Conservation (phyloP, 495 filamentous ascomycete genomes). For the Aspergillus incahuasiensis region DNA sequence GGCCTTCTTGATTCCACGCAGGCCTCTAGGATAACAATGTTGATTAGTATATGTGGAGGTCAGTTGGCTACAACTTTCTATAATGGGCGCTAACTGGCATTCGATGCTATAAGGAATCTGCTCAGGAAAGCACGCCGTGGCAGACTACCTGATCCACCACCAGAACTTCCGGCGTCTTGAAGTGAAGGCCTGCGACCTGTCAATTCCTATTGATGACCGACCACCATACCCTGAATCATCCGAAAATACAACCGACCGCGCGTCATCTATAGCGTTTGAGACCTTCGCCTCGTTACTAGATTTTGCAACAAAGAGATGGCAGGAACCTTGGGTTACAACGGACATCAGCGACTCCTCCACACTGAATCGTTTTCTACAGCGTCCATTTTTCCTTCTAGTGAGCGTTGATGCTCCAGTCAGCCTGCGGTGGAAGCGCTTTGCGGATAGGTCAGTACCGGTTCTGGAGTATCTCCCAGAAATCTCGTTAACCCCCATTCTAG, state of each 20-base stretch:
- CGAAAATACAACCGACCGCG: conserved; percentile 17
- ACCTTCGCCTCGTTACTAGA: conserved; percentile 63
- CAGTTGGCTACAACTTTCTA: conserved; percentile 25
- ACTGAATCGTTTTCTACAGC: conserved; percentile 65
- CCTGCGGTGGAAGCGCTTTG: conserved; percentile 73
- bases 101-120: conserved; percentile 62
- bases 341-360: conserved; percentile 64
- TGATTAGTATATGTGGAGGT: conserved; percentile 93
- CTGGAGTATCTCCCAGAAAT: neutral
- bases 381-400: conserved; percentile 90
- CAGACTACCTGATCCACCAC: conserved; percentile 70
- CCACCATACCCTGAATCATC: conserved; percentile 26
- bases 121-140: conserved; percentile 82
- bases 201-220: conserved; percentile 22
- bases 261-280: conserved; percentile 46
- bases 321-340: conserved; percentile 75
- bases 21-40: conserved; percentile 52
- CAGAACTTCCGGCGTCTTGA: conserved; percentile 62
- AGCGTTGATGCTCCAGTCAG: conserved; percentile 86
- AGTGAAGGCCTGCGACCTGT: conserved; percentile 20
- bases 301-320: conserved; percentile 82
- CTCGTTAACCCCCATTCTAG: conserved; percentile 22
- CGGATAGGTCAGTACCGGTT: conserved; percentile 39
- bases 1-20: too few species aligned
- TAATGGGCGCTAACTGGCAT: conserved; percentile 10